These are phyloP conservation scores for Ogataea siamensis DNA, from an alignment of 805 yeast genomes.

Conservation along the genomic window DNA sequence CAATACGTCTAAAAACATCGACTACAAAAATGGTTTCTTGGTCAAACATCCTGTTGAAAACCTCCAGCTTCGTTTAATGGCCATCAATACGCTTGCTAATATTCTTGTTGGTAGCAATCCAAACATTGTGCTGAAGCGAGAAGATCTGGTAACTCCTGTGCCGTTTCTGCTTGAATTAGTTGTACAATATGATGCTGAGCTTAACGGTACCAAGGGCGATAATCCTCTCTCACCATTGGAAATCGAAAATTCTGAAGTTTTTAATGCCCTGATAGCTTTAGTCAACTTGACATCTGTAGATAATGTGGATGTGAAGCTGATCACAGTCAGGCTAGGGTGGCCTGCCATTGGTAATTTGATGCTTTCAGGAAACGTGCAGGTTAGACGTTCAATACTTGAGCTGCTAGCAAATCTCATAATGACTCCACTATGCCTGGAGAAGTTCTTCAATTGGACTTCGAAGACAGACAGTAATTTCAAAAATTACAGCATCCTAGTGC, in stretches of 20 bases:
- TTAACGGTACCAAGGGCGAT: constrained; percentile 18
- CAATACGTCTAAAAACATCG: constrained; percentile 28
- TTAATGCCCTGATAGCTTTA: constrained; percentile 46
- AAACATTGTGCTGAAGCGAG: constrained; percentile 37
- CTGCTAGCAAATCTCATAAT: constrained; percentile 45
- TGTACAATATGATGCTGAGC: constrained; percentile 37
- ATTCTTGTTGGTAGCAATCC: constrained; percentile 47
- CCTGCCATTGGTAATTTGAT: constrained; percentile 36
- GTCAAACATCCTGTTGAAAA: constrained; percentile 23
- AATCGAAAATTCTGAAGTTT: constrained; percentile 36
- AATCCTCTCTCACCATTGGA: constrained; percentile 25
- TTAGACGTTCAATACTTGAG: constrained; percentile 49
- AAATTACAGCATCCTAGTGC: constrained; percentile 43
- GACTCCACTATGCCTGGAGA: constrained; percentile 42
- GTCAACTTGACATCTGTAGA: constrained; percentile 48
- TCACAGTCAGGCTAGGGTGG: constrained; percentile 36
- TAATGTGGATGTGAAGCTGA: constrained; percentile 33
- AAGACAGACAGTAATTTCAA: constrained; percentile 35
- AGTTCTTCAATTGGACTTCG: constrained; percentile 52
- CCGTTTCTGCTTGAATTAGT: constrained; percentile 50
- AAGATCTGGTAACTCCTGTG: constrained; percentile 40
- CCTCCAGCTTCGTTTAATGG: constrained; percentile 30
- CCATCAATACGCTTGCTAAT: constrained; percentile 44
- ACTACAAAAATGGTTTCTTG: constrained; percentile 25
- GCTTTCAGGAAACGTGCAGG: constrained; percentile 36